These are phyloP conservation scores for Eleusine indica DNA, from an alignment of 176 grass and related monocot genomes.

Conservation along the genomic window DNA sequence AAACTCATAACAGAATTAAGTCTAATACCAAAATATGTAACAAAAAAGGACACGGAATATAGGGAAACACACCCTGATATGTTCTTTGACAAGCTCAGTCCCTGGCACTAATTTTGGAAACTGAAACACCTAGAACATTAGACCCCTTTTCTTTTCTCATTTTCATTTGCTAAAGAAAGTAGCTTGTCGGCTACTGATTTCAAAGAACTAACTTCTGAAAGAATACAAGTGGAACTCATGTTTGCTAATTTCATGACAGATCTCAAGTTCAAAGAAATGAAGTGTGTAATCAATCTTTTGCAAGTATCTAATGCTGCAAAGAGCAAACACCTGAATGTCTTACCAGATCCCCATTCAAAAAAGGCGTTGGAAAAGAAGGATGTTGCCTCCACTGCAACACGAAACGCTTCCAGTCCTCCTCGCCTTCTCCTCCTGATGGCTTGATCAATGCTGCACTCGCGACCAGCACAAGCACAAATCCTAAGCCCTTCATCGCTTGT, in stretches of 20 bases:
- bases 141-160: neutral
- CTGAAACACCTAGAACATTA: neutral
- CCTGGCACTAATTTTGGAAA: slow-evolving; percentile 22
- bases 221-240: neutral
- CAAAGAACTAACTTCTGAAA: neutral
- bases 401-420: slow-evolving; percentile 11
- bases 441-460: slow-evolving; percentile 8
- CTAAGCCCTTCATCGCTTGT: slow-evolving; percentile 23
- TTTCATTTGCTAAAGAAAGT: neutral
- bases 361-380: slow-evolving; percentile 1
- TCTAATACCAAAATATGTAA: neutral
- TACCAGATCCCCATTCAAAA: slow-evolving; percentile 50
- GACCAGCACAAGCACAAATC: slow-evolving; percentile 33
- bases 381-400: slow-evolving; percentile 19
- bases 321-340: neutral
- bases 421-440: neutral
- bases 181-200: neutral
- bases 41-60: neutral
- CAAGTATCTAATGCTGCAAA: neutral
- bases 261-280: neutral
- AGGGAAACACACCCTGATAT: neutral
- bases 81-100: neutral
- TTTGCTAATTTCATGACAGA: neutral
- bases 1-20: neutral
- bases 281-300: neutral